Percentiles rank a stretch among this genome's conserved stretches.
These are phyloP conservation scores for Inga oerstediana DNA, from an alignment of 306 rosid genomes.

Conservation along the genomic window DNA sequence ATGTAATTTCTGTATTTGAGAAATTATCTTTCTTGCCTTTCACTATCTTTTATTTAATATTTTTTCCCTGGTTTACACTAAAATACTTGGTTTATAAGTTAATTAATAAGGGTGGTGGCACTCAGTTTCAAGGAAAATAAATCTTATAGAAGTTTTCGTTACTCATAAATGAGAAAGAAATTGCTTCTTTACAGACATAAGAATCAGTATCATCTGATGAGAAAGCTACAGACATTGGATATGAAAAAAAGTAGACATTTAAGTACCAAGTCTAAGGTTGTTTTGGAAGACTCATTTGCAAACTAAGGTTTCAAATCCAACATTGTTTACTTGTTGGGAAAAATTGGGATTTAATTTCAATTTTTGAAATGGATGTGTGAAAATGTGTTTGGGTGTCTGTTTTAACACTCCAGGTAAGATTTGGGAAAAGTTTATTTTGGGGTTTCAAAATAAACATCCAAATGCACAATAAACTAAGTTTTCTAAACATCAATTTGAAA, in stretches of 20 bases:
- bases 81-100: background rate
- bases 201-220: background rate
- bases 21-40: background rate
- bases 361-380: background rate
- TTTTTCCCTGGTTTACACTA: background rate
- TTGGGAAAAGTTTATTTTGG: too few relatives aligned
- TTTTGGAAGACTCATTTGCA: background rate
- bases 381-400: background rate
- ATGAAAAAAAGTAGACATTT: background rate
- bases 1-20: background rate
- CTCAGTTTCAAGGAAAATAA: background rate
- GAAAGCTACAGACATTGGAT: background rate
- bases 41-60: background rate
- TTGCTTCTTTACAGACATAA: background rate
- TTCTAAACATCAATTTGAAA: background rate
- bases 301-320: background rate
- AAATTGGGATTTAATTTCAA: background rate
- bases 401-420: too few relatives aligned
- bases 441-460: background rate
- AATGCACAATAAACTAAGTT: background rate
- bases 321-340: background rate
- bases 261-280: background rate
- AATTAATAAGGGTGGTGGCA: background rate
- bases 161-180: background rate
- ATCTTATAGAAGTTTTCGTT: background rate